Evolutionary conservation across 2,329 filamentous ascomycete species (phyloP).

Genomic region (Aspergillus arachidicola): DNA sequence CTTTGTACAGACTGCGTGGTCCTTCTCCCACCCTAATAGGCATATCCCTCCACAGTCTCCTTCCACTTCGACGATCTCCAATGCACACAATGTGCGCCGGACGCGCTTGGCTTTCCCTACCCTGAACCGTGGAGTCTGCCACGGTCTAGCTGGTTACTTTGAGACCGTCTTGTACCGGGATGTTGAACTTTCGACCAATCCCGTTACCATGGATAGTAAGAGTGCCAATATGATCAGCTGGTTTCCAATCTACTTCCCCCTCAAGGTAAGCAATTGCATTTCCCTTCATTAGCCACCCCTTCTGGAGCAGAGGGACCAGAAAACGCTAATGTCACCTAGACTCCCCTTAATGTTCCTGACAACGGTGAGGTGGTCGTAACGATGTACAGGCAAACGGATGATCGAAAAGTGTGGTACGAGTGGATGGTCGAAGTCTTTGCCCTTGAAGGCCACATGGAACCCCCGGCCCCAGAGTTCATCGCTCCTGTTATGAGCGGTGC

Average conservation of each 20-base stretch:
- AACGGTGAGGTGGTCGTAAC: constrained; percentile 83
- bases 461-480: constrained; percentile 16
- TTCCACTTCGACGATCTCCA: constrained; percentile 61
- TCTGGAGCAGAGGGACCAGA: background rate
- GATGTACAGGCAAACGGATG: constrained; percentile 96
- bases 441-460: constrained; percentile 29
- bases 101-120: constrained; percentile 78
- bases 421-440: constrained; percentile 89
- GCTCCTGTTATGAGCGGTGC: constrained; percentile 36
- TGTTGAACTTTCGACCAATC: constrained; percentile 89
- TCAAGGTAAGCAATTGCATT: constrained; percentile 68
- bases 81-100: constrained; percentile 87
- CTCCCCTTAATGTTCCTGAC: constrained; percentile 81
- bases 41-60: constrained; percentile 38
- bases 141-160: constrained; percentile 93
- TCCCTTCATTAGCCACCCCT: background rate
- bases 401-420: constrained; percentile 97
- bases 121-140: constrained; percentile 76
- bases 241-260: constrained; percentile 98
- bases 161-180: constrained; percentile 88
- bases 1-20: constrained; percentile 47
- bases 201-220: constrained; percentile 87
- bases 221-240: constrained; percentile 98
- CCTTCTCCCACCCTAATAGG: constrained; percentile 47
- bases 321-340: constrained; percentile 52